Conservation (phyloP, 2,329 filamentous ascomycete species). For the Atkinsonella hypoxylon region DNA sequence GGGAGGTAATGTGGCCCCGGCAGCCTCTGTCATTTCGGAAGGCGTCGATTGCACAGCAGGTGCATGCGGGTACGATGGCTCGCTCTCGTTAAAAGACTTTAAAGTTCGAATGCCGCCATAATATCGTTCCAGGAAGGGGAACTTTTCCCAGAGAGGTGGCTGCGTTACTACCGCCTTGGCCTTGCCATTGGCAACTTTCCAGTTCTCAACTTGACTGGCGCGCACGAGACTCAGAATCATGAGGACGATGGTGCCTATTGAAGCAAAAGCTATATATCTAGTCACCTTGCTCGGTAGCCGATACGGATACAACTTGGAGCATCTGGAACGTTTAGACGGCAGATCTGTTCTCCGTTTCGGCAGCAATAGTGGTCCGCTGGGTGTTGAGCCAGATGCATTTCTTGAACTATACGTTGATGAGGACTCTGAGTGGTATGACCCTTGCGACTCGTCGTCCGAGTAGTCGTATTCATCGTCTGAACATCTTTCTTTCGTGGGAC, state of each 20-base stretch:
- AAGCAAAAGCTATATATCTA: conserved; percentile 62
- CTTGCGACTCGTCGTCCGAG: conserved; percentile 33
- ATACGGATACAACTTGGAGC: conserved; percentile 31
- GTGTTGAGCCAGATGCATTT: conserved; percentile 32
- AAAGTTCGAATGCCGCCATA: conserved; percentile 76
- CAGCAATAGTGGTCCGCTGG: conserved; percentile 32
- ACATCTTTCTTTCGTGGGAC: conserved; percentile 35
- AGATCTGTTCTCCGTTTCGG: conserved; percentile 17
- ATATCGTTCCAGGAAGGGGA: conserved; percentile 76
- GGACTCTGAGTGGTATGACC: conserved; percentile 21
- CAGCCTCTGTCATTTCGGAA: conserved; percentile 10
- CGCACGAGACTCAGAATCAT: conserved; percentile 68
- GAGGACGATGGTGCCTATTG: conserved; percentile 57
- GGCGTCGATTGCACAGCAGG: conserved; percentile 17
- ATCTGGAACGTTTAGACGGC: neutral
- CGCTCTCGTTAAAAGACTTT: conserved; percentile 51
- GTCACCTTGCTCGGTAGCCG: conserved; percentile 61
- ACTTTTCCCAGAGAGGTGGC: conserved; percentile 70
- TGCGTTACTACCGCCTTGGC: conserved; percentile 36
- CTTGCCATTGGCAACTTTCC: conserved; percentile 42
- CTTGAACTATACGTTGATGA: conserved; percentile 43
- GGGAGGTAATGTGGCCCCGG: conserved; percentile 1
- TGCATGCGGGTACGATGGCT: conserved; percentile 73
- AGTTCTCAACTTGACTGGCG: conserved; percentile 60
- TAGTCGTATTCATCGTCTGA: conserved; percentile 39